A percentile compares a stretch with the other conserved stretches of the same genome.
Evolutionary conservation across 139 green algal species (phyloP).

Genomic region (Chlamydomonas sphaeroides): DNA sequence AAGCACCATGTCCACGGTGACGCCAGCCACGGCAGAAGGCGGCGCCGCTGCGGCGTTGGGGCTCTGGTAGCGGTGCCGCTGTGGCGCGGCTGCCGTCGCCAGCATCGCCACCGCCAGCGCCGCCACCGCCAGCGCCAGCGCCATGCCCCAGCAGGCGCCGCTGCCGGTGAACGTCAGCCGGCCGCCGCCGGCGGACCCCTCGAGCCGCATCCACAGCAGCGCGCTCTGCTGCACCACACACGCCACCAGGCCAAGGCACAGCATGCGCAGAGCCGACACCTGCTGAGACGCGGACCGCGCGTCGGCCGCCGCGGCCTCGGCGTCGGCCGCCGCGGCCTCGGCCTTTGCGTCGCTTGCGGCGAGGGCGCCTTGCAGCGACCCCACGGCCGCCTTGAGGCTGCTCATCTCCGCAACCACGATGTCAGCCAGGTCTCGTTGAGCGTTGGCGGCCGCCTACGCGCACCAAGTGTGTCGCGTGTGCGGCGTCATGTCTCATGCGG

Average conservation of each 20-base stretch:
- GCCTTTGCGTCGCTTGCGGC: background rate
- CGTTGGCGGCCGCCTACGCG: background rate
- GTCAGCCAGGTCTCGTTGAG: background rate
- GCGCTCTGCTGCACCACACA: background rate
- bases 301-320: background rate
- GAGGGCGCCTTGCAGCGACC: background rate
- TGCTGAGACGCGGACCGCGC: background rate
- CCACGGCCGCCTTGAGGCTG: background rate
- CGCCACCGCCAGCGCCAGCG: too few species aligned
- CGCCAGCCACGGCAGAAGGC: too few species aligned
- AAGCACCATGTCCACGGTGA: too few species aligned
- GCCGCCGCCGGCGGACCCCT: too few species aligned
- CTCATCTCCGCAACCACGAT: constrained; percentile 7
- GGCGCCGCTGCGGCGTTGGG: too few species aligned
- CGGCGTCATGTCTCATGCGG: too few species aligned
- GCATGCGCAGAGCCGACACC: background rate
- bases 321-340: background rate
- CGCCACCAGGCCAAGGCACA: background rate
- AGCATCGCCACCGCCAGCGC: too few species aligned
- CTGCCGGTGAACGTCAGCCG: too few species aligned
- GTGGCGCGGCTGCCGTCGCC: too few species aligned
- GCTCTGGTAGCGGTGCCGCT: too few species aligned
- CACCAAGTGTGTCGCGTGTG: too few species aligned
- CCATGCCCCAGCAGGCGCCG: too few species aligned
- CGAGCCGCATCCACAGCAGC: background rate